Conservation (phyloP, 345 rosid species). For the Populus ilicifolia region DNA sequence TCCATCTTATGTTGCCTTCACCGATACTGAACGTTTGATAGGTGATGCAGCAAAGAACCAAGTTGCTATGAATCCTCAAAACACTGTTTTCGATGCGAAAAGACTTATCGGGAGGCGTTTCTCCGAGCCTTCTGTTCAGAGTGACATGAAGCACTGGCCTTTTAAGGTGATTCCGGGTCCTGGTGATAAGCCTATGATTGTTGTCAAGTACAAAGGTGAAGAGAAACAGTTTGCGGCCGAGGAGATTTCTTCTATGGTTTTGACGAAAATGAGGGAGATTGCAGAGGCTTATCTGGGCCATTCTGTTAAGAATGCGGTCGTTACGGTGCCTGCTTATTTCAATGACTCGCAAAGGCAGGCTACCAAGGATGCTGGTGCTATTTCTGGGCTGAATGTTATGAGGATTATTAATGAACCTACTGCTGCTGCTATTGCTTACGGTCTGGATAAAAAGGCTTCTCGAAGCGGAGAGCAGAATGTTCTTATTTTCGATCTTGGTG, state of each 20-base stretch:
- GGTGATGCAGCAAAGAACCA: slow-evolving; percentile 4
- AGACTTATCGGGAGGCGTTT: slow-evolving; percentile 16
- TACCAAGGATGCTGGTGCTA: slow-evolving; percentile 22
- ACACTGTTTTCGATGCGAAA: slow-evolving; percentile 19
- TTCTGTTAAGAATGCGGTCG: slow-evolving; percentile 9
- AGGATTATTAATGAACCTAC: slow-evolving; percentile 23
- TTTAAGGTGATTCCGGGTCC: slow-evolving; percentile 21
- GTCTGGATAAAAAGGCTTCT: slow-evolving; percentile 15
- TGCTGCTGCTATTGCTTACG: slow-evolving; percentile 25
- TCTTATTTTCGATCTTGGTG: slow-evolving; percentile 19
- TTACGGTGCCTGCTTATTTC: slow-evolving; percentile 20
- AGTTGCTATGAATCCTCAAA: slow-evolving; percentile 20
- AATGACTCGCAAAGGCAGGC: slow-evolving; percentile 23
- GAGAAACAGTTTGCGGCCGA: slow-evolving; percentile 19
- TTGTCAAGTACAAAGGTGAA: slow-evolving; percentile 13
- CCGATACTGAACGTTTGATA: slow-evolving; percentile 13
- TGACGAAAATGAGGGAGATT: slow-evolving; percentile 19
- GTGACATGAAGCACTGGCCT: slow-evolving; percentile 28
- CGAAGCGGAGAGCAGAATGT: slow-evolving; percentile 17
- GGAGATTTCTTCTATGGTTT: slow-evolving; percentile 23
- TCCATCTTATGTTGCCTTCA: slow-evolving; percentile 21
- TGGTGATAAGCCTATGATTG: slow-evolving; percentile 22
- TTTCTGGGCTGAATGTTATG: slow-evolving; percentile 11
- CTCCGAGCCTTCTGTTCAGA: slow-evolving; percentile 16
- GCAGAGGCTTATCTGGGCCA: slow-evolving; percentile 18